These are phyloP conservation scores for Naegleria gruberi DNA, from an alignment of 208 protist species.

Conservation along the genomic window DNA sequence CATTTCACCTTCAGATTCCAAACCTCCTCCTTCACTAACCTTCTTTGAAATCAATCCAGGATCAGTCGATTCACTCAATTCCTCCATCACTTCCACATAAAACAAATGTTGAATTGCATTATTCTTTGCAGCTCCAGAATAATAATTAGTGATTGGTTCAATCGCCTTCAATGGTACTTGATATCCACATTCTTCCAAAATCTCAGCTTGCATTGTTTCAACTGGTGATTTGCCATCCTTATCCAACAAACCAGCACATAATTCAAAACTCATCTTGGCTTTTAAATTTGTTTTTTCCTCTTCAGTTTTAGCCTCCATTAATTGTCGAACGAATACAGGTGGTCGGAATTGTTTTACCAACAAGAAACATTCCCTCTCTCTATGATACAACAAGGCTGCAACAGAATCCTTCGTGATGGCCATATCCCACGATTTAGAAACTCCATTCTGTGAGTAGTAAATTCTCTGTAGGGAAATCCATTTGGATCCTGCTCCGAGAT, in stretches of 20 bases:
- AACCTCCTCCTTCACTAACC: background rate
- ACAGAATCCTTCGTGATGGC: background rate
- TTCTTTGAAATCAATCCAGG: background rate
- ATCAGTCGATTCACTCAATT: background rate
- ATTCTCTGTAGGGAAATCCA: background rate
- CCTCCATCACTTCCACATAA: background rate
- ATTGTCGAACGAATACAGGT: background rate
- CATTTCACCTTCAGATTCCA: background rate
- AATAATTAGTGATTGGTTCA: background rate
- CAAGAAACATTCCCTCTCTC: background rate
- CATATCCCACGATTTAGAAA: background rate
- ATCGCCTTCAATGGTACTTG: background rate
- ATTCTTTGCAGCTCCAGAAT: background rate
- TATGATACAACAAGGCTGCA: background rate
- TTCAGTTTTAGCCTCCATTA: background rate
- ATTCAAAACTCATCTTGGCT: background rate
- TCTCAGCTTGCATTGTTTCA: background rate
- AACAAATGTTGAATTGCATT: background rate
- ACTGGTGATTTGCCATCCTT: background rate
- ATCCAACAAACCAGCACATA: constrained; percentile 11
- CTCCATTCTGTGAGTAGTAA: background rate
- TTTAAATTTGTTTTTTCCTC: background rate
- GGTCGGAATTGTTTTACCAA: constrained; percentile 5
- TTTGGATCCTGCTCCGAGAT: background rate
- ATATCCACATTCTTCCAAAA: constrained; percentile 20